Conservation (phyloP, 805 yeast species). For the Nakazawaea sp. region DNA sequence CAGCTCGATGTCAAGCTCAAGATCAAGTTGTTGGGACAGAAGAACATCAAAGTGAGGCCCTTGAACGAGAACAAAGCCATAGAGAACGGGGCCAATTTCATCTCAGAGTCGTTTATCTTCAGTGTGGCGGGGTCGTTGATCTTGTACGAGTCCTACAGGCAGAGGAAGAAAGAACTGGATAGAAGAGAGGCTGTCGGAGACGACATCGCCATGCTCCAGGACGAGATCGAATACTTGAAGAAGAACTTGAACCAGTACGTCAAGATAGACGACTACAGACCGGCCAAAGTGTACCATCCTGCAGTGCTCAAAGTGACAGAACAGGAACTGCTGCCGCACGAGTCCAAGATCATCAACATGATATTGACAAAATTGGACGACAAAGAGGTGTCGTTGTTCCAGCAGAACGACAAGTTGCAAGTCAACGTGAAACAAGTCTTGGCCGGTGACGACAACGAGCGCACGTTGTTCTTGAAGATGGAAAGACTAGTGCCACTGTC, state of each 20-base stretch:
- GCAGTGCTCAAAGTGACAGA: slow-evolving; percentile 28
- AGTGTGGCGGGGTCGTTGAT: slow-evolving; percentile 75
- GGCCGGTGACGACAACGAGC: not conserved
- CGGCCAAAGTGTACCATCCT: slow-evolving; percentile 41
- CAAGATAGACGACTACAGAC: slow-evolving; percentile 40
- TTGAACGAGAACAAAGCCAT: slow-evolving; percentile 77
- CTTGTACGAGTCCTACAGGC: slow-evolving; percentile 62
- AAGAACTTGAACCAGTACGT: slow-evolving; percentile 36
- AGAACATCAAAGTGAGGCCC: slow-evolving; percentile 56
- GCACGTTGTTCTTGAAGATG: slow-evolving; percentile 3
- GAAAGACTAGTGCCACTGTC: not conserved
- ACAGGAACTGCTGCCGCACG: not conserved
- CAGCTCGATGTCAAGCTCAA: slow-evolving; percentile 56
- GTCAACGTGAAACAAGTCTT: slow-evolving; percentile 1
- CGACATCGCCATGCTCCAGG: slow-evolving; percentile 64
- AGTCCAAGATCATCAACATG: slow-evolving; percentile 1
- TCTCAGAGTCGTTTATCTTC: slow-evolving; percentile 73
- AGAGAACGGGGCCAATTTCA: slow-evolving; percentile 72
- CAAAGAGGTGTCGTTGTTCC: slow-evolving; percentile 1
- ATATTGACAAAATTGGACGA: slow-evolving; percentile 8
- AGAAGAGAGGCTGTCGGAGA: slow-evolving; percentile 65
- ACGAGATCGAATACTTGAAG: slow-evolving; percentile 57
- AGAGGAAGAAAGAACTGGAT: slow-evolving; percentile 53
- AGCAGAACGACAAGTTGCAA: slow-evolving; percentile 1
- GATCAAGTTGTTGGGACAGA: slow-evolving; percentile 50